These are phyloP conservation scores for Aspergillus cejpii DNA, from an alignment of 2,329 filamentous ascomycete genomes.

Conservation along the genomic window DNA sequence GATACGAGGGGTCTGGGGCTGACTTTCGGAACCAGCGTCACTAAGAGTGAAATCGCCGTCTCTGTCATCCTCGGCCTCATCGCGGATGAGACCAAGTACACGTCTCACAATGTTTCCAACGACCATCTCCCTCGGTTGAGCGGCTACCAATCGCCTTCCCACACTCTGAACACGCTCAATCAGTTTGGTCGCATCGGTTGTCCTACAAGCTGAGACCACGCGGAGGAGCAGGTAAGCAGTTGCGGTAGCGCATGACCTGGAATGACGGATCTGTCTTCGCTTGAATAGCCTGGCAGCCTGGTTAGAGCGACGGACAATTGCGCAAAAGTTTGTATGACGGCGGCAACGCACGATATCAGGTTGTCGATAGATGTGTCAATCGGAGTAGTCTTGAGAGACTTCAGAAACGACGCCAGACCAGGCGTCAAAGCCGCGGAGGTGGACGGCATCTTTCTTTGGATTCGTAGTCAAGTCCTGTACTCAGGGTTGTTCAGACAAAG, in stretches of 20 bases:
- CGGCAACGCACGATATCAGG: slow-evolving; percentile 63
- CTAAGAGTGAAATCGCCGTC: slow-evolving; percentile 56
- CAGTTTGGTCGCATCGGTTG: slow-evolving; percentile 68
- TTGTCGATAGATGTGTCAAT: slow-evolving; percentile 78
- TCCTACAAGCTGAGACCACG: slow-evolving; percentile 75
- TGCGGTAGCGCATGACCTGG: slow-evolving; percentile 81
- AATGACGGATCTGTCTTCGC: slow-evolving; percentile 79
- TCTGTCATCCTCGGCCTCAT: slow-evolving; percentile 77
- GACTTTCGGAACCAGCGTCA: slow-evolving; percentile 54
- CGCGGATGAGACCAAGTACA: slow-evolving; percentile 81
- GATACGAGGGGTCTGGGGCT: slow-evolving; percentile 38
- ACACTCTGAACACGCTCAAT: slow-evolving; percentile 73
- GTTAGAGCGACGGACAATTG: slow-evolving; percentile 12
- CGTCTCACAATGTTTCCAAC: slow-evolving; percentile 92
- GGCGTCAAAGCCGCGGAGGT: slow-evolving; percentile 57
- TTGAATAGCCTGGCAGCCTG: slow-evolving; percentile 64
- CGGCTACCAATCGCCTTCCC: slow-evolving; percentile 68
- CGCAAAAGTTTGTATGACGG: slow-evolving; percentile 5
- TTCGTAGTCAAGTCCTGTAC: slow-evolving; percentile 1
- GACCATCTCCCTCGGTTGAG: slow-evolving; percentile 83
- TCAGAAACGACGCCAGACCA: slow-evolving; percentile 69
- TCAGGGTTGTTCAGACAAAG: slow-evolving; percentile 2
- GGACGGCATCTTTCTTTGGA: slow-evolving; percentile 49
- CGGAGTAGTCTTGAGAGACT: slow-evolving; percentile 65
- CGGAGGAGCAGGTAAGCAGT: slow-evolving; percentile 83